Conservation (phyloP, 768 basidiomycete genomes). For the Botryobasidium botryosum region DNA sequence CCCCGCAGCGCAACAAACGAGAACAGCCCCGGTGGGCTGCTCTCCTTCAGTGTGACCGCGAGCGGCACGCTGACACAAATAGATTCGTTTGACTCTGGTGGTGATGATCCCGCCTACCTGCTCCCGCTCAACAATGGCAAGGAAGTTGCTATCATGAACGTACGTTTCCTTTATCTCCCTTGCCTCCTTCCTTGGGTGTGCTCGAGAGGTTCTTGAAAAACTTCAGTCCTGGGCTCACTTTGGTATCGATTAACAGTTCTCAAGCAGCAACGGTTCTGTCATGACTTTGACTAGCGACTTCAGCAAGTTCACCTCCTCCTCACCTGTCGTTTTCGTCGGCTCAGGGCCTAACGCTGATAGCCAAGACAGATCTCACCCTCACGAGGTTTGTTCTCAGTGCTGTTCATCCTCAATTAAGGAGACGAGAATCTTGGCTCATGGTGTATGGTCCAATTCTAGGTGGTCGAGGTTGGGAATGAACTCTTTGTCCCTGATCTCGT, state of each 20-base stretch:
- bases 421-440: too few species aligned
- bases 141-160: constrained; percentile 8
- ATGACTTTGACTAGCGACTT: not conserved
- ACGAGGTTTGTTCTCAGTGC: constrained; percentile 6
- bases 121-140: constrained; percentile 2
- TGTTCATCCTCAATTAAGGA: not conserved
- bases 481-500: not conserved
- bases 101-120: constrained; percentile 6
- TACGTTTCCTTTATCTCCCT: constrained; percentile 3
- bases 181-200: not conserved
- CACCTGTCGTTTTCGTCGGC: constrained; percentile 2
- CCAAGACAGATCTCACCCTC: constrained; percentile 10
- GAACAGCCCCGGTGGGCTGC: not conserved
- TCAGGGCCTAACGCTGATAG: constrained; percentile 9
- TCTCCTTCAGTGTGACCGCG: constrained; percentile 4
- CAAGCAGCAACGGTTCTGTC: not conserved
- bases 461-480: not conserved
- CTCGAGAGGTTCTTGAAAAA: not conserved
- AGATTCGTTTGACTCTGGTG: not conserved
- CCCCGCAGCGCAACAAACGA: not conserved
- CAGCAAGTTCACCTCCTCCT: not conserved
- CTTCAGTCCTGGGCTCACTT: not conserved
- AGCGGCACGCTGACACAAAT: not conserved
- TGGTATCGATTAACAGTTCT: constrained; percentile 1
- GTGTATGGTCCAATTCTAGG: too few species aligned